Conservation (phyloP, 208 protist species). For the Sergeia podlipaevii region DNA sequence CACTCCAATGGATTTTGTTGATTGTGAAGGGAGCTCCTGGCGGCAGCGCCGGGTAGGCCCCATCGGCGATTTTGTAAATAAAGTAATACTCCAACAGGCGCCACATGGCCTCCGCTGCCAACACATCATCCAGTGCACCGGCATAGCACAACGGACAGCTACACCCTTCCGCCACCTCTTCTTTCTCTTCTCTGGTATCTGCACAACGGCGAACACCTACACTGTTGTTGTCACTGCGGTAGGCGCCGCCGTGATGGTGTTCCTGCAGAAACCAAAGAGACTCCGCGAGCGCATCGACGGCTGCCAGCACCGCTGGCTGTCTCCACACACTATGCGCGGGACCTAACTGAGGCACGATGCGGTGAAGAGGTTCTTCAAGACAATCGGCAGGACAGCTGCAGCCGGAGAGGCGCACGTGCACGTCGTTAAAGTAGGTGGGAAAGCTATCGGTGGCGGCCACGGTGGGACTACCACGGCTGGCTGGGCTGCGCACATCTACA, state of each 20-base stretch:
- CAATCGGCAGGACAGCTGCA: background rate
- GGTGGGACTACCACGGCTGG: too few relatives aligned
- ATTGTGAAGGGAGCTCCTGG: too few relatives aligned
- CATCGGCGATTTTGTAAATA: background rate
- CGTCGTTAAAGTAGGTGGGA: background rate
- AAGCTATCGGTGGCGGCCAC: too few relatives aligned
- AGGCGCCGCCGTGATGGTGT: slow-evolving; percentile 8
- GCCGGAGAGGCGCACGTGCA: background rate
- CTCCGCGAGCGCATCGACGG: slow-evolving; percentile 31
- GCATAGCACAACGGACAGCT: slow-evolving; percentile 58
- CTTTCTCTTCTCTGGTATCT: background rate
- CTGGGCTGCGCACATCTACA: too few relatives aligned
- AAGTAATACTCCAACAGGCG: slow-evolving; percentile 22
- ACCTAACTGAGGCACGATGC: slow-evolving; percentile 16
- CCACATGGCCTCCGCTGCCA: slow-evolving; percentile 34
- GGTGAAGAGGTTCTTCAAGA: slow-evolving; percentile 9
- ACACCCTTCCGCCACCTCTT: background rate
- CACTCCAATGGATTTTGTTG: too few relatives aligned
- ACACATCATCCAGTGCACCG: slow-evolving; percentile 33
- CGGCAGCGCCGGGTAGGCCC: slow-evolving; percentile 12
- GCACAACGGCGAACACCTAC: background rate
- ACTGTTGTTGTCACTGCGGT: background rate
- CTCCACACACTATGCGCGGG: too few relatives aligned
- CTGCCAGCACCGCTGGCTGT: slow-evolving; percentile 49
- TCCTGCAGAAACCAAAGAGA: slow-evolving; percentile 20